These are phyloP conservation scores for Suillus ampliporus DNA, from an alignment of 768 basidiomycete genomes.

Conservation along the genomic window DNA sequence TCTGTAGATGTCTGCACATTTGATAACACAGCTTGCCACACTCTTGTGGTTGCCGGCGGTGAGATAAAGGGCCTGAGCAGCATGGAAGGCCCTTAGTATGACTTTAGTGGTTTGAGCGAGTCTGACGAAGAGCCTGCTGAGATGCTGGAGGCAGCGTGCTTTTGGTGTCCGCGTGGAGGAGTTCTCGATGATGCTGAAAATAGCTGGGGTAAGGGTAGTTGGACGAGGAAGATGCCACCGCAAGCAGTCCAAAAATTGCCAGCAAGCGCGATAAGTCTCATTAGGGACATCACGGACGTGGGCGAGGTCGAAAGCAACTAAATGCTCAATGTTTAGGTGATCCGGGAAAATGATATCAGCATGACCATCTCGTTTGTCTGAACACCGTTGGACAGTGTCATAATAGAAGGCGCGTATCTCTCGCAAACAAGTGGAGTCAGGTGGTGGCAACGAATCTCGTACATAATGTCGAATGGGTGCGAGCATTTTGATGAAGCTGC, in stretches of 20 bases:
- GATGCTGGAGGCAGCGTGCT: no score
- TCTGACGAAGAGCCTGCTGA: no score
- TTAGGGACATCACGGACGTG: no score
- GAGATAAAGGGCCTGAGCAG: not conserved
- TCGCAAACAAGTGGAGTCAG: no score
- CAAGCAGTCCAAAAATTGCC: no score
- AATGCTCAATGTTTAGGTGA: not conserved
- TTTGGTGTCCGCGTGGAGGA: no score
- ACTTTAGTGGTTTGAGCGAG: no score
- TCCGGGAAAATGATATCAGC: not conserved
- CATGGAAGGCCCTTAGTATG: no score
- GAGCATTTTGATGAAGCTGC: not conserved
- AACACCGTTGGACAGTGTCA: not conserved
- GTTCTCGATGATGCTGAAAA: no score
- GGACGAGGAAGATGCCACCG: no score
- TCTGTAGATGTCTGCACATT: not conserved
- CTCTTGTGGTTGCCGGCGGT: not conserved
- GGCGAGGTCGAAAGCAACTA: slow-evolving; percentile 1
- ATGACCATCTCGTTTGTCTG: not conserved
- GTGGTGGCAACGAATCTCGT: not conserved
- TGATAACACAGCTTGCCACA: not conserved
- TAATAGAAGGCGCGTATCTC: not conserved
- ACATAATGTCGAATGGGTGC: slow-evolving; percentile 6
- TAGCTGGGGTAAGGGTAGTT: no score
- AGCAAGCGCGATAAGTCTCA: no score